A percentile compares a stretch with the other conserved stretches of the same genome.
phyloP scores from a whole-genome alignment of 169 alveolate species.

The Cyclospora cayetanensis region DNA sequence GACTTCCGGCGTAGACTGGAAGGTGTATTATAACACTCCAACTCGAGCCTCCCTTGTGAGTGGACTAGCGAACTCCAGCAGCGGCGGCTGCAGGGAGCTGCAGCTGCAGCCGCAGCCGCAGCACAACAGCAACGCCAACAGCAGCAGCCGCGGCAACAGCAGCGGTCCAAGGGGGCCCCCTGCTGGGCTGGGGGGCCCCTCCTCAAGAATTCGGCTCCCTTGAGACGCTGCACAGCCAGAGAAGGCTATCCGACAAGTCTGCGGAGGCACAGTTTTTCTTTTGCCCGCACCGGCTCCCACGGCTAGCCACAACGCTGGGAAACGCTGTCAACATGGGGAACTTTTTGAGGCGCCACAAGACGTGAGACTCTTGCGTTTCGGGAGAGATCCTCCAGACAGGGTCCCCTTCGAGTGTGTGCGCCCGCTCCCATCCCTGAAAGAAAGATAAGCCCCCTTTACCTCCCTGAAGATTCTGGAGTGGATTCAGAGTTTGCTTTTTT shows the following conservation, averaged over 20 bases:
- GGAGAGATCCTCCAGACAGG: neutral
- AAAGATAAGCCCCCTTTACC: too few relatives aligned
- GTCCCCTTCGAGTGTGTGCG: neutral
- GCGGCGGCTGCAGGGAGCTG: too few relatives aligned
- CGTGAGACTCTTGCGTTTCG: neutral
- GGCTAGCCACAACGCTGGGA: neutral
- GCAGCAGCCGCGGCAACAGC: neutral
- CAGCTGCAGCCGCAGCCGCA: too few relatives aligned
- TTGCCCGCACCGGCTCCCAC: neutral
- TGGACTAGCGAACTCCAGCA: too few relatives aligned
- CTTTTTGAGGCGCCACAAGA: neutral
- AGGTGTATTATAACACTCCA: too few relatives aligned
- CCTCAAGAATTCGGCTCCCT: neutral
- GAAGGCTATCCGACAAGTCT: neutral
- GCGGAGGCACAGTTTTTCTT: too few relatives aligned
- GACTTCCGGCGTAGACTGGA: too few relatives aligned
- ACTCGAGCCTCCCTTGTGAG: too few relatives aligned
- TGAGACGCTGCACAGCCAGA: neutral
- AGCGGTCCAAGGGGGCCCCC: neutral
- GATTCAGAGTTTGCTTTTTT: constrained; percentile 24
- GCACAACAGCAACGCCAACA: too few relatives aligned
- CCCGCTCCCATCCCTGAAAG: too few relatives aligned
- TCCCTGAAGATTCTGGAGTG: neutral
- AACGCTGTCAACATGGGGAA: neutral
- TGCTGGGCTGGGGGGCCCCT: neutral